Base-by-base conservation (phyloP, 2,329 filamentous ascomycete genomes). In the Curvularia verruculosa region DNA sequence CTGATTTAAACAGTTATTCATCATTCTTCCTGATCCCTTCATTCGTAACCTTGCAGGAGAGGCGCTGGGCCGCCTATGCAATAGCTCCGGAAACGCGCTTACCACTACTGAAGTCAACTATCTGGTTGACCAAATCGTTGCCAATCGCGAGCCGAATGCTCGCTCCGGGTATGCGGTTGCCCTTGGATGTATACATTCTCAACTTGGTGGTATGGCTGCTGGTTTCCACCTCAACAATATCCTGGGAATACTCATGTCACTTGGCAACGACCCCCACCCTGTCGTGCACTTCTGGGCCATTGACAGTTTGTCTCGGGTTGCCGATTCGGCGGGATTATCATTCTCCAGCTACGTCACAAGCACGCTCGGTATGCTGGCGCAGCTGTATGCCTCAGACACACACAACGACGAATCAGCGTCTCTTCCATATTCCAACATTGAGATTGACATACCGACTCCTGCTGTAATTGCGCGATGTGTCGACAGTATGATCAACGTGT, bases 151-250 rank as follows among this genome's bases (percentile, higher is more conserved):
- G 74, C 95, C 95, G 0, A 94, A 91, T 74, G 92, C 92, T 36
- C 87, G 95, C 73, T 93, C 96, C 43, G 95, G 95, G 10, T 99
- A 94, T 77, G 95, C 96, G 15, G 91, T 96, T 81, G 92, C 95
- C 12, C 80, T 99, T 28, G 95, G 95, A 8, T 90, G 89, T 54
- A 98, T 99, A 49, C 93, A 99, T 77, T 90, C 92, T 18, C 92
- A 96, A 74, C 90, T 99, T 31, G 96, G 95, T 55, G 94, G 95
- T 54, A 98, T 99, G 93, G 95, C 95, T 51, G 95, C 95, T 52
- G 92, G 93, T 3, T 92, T 95, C 68, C 95, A 99, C 74, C 83
- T 99, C 49, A 98, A 98, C 80, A 97, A 92, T 1, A 97, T 99
- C 48, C 85, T 97, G n/a, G 90, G 94, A 18, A 96, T 99, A 37